Evolutionary conservation across 768 basidiomycete genomes (phyloP), one percentile per base, ranked within the genome.

Genomic region (Agaricus blazei): DNA sequence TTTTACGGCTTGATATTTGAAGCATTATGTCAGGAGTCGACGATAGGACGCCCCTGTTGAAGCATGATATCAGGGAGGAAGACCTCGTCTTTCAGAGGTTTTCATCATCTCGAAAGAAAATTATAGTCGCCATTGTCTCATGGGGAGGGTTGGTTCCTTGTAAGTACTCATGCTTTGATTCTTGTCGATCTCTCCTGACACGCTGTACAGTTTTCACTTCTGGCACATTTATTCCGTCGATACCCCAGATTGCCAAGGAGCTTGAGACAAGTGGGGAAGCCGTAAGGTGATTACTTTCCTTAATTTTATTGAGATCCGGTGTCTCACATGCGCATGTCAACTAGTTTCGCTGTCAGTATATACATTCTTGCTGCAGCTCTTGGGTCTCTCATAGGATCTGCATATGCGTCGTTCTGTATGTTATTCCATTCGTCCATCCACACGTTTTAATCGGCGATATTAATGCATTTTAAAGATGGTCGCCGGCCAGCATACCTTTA

Each of bases 201-300:
- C 9, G 28, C 50, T 26, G 26, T 2, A 14, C 60, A 92, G 89
- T 86, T 37, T 83, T 92, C 57, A 81, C 87, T 0, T 71, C 80
- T 6, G 84, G 81, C 0, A 81, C 81, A 0, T 90, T 92, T 65
- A 75, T 89, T 2, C 89, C 89, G 0, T 82, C 83, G 0, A 86
- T 92, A 53, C 87, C 88, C 0, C 78, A 86, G 48, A 83, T 93
- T 44, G 82, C 89, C 7, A 68, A 66, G 27, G 88, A 93, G 56
- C 67, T 93, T 9, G 47, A 78, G 26, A 74, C 85, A 0, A 79
- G 87, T 0, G 77, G 76, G 0, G 60, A 78, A 14, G 66, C 85
- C 15, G 76, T 90, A 49, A 87, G 83, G 83, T 82, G 52, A 14
- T 34, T 67, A 48, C 19, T 19, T 29, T 23, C 9, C 31, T 14